Evolutionary conservation across 2,329 filamentous ascomycete genomes (phyloP).

Genomic region (Ophiognomonia clavigignenti-juglandacearum): DNA sequence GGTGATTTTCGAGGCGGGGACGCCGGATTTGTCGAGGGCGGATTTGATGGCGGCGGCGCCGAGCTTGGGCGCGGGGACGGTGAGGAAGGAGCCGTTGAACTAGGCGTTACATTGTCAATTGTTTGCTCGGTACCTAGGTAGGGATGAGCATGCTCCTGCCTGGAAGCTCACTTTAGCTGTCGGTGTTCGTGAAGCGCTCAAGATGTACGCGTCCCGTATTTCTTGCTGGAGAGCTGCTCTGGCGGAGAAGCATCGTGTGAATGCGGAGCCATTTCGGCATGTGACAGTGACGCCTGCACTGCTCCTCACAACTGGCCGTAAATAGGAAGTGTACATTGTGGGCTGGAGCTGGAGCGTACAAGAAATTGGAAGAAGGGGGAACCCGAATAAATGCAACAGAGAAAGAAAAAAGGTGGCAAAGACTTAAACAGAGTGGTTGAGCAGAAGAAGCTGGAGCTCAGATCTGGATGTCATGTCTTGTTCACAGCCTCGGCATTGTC

Average conservation of each 20-base stretch:
- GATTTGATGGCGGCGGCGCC: constrained; percentile 89
- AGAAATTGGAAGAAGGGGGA: background rate
- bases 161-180: constrained; percentile 66
- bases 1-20: constrained; percentile 75
- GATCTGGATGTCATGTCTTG: no score
- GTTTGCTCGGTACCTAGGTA: no score
- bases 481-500: constrained; percentile 11
- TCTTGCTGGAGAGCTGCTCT: constrained; percentile 50
- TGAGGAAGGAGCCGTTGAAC: constrained; percentile 92
- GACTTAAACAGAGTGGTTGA: no score
- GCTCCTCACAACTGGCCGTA: constrained; percentile 7
- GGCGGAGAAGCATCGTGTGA: constrained; percentile 41
- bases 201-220: constrained; percentile 87
- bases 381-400: background rate
- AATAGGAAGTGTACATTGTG: constrained; percentile 28
- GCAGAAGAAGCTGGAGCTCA: no score
- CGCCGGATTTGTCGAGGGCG: constrained; percentile 77
- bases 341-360: background rate
- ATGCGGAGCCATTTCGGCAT: constrained; percentile 16
- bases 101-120: constrained; percentile 33
- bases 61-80: constrained; percentile 79
- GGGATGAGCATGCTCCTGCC: no score
- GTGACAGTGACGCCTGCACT: constrained; percentile 10
- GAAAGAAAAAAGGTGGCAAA: background rate
- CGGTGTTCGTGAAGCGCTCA: constrained; percentile 85